Conservation (phyloP, 2,329 filamentous ascomycete species). For the Hypoxylon sp. region DNA sequence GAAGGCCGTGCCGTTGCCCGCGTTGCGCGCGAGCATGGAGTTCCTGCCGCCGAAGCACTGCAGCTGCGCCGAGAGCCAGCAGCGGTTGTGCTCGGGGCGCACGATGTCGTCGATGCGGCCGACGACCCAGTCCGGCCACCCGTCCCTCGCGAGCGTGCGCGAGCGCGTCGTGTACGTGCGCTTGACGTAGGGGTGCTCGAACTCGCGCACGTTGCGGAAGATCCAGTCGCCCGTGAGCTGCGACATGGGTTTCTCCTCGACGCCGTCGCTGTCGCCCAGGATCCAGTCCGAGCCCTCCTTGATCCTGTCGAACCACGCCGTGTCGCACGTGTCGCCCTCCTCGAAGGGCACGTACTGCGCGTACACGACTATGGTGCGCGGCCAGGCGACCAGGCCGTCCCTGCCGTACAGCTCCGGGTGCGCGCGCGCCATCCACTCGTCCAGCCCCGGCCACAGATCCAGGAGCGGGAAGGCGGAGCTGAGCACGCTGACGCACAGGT, state of each 20-base stretch:
- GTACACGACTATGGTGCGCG: conserved; percentile 54
- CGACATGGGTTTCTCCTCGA: conserved; percentile 54
- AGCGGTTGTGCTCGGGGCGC: conserved; percentile 48
- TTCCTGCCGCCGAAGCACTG: conserved; percentile 56
- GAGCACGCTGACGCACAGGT: conserved; percentile 57
- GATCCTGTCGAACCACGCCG: conserved; percentile 44
- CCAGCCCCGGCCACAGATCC: conserved; percentile 48
- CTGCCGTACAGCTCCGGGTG: conserved; percentile 51
- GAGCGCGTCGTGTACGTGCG: conserved; percentile 56
- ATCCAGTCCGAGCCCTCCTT: conserved; percentile 53
- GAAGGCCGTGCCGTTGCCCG: conserved; percentile 56
- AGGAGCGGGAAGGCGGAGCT: conserved; percentile 52
- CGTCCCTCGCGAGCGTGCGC: conserved; percentile 49
- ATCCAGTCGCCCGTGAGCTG: conserved; percentile 56
- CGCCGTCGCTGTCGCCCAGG: conserved; percentile 45
- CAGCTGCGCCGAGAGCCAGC: conserved; percentile 56
- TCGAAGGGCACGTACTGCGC: conserved; percentile 58
- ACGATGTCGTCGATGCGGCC: conserved; percentile 51
- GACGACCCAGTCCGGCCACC: conserved; percentile 52
- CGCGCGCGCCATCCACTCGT: conserved; percentile 47
- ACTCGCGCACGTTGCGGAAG: conserved; percentile 56
- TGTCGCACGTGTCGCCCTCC: conserved; percentile 48
- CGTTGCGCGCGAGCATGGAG: conserved; percentile 53
- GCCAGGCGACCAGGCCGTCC: conserved; percentile 50
- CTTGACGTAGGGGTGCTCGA: conserved; percentile 59